Evolutionary conservation across 1,284 basidiomycete species (phyloP), one percentile per base, ranked within the genome.

Genomic region (Leccinum huronense): DNA sequence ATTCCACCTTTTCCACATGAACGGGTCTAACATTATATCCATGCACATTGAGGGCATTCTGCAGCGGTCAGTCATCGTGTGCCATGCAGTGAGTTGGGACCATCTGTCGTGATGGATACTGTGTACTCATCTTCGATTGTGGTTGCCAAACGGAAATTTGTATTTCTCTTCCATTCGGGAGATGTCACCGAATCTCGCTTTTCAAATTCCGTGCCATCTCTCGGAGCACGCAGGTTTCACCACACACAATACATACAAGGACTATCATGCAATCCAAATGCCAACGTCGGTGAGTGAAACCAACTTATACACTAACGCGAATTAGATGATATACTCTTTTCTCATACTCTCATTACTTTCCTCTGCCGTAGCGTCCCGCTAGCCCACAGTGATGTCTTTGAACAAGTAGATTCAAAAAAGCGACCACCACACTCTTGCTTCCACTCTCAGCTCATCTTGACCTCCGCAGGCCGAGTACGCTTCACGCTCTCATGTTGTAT

Each of bases 1-100:
- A 1, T 54, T 54, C 27, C 7, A 14, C 36, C 36, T 30, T 56
- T 31, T 54, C 38, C 58, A 53, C 16, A 36, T 1, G 30, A 58
- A 58, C n/a, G 42, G 60, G 40, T n/a, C 48, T 66, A n/a, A 27
- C 23, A 57, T 55, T 34, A n/a, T 63, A 31, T 40, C 53, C 66
- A 90, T 89, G 89, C 10, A 90, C 86, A 0, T 71, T 91, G 42
- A 81, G 79, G 45, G 83, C 88, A 5, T 91, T 91, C 71, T 76
- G 90, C 36, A 87, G 86, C 64, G 89, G 89, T 30, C 84, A 87
- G 36, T 79, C 90, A 59, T 87, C 89, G 1, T 87, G 89, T 68
- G 84, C 83, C 3, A 84, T 90, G 78, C 80, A 84, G 65, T 79
- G 89, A 59, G 79, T 86, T 40, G 51, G 89, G 89, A 0, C 89